Conservation (phyloP, 2,329 filamentous ascomycete genomes). For the Epicoccum sorghinum region DNA sequence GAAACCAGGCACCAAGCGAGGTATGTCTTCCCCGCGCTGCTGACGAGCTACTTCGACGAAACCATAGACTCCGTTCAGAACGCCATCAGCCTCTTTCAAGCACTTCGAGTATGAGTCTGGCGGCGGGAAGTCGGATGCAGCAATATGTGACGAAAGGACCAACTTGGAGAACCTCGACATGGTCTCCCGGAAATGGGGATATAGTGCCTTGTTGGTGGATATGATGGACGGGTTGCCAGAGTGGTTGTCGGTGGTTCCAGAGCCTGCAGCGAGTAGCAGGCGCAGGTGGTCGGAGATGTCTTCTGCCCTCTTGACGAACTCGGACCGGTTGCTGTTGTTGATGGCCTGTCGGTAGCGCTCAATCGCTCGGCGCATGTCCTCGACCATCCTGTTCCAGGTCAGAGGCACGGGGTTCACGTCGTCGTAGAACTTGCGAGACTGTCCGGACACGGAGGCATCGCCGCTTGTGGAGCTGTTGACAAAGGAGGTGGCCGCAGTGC, state of each 20-base stretch:
- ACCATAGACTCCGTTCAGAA: constrained; percentile 90
- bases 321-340: constrained; percentile 78
- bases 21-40: constrained; percentile 91
- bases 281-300: constrained; percentile 97
- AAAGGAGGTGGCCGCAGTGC: constrained; percentile 62
- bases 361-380: constrained; percentile 90
- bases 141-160: constrained; percentile 96
- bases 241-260: constrained; percentile 97
- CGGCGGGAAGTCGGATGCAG: constrained; percentile 92
- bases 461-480: constrained; percentile 52
- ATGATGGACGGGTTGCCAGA: constrained; percentile 99
- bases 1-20: constrained; percentile 91
- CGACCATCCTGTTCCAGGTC: constrained; percentile 87
- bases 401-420: constrained; percentile 80
- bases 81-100: constrained; percentile 94
- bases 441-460: constrained; percentile 54
- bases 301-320: constrained; percentile 93
- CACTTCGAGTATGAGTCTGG: constrained; percentile 95
- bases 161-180: constrained; percentile 99
- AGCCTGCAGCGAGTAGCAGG: constrained; percentile 90
- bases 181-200: constrained; percentile 97
- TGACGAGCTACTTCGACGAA: constrained; percentile 95
- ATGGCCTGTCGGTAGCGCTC: constrained; percentile 92
- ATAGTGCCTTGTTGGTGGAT: constrained; percentile 94
- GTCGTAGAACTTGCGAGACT: constrained; percentile 87